phyloP scores from a whole-genome alignment of 345 rosid species.

The Adansonia digitata region DNA sequence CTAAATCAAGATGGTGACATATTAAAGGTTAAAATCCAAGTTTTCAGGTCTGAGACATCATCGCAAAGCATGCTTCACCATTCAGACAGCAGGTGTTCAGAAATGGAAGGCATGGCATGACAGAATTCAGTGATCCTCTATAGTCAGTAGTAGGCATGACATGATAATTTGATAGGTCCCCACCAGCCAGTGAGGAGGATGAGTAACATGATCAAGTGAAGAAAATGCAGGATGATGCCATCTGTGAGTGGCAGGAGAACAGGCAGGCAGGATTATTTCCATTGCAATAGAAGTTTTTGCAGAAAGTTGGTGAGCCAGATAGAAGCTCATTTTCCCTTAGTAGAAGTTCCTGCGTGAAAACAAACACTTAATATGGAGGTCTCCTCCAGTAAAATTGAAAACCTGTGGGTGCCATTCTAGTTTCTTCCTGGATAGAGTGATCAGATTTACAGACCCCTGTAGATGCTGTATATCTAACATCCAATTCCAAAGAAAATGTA shows the following conservation, averaged over 20 bases:
- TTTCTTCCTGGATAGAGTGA: slow-evolving; percentile 11
- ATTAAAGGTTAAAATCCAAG: slow-evolving; percentile 47
- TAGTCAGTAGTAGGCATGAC: slow-evolving; percentile 45
- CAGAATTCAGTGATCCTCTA: slow-evolving; percentile 61
- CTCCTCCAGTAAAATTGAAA: slow-evolving; percentile 28
- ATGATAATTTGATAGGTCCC: slow-evolving; percentile 43
- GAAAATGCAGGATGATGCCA: slow-evolving; percentile 58
- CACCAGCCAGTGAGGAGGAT: slow-evolving; percentile 49
- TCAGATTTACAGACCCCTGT: slow-evolving; percentile 7
- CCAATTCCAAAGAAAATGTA: slow-evolving; percentile 1
- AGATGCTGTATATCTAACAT: slow-evolving; percentile 17
- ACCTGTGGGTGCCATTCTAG: slow-evolving; percentile 23
- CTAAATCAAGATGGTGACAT: slow-evolving; percentile 60
- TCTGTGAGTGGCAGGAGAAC: slow-evolving; percentile 56
- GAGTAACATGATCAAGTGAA: slow-evolving; percentile 45
- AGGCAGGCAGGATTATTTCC: slow-evolving; percentile 44
- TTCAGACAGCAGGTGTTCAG: slow-evolving; percentile 62
- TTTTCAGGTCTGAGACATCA: slow-evolving; percentile 64
- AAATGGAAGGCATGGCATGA: slow-evolving; percentile 60
- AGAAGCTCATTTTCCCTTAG: slow-evolving; percentile 63
- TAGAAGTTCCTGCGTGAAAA: slow-evolving; percentile 83
- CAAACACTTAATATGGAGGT: slow-evolving; percentile 61
- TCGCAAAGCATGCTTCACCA: slow-evolving; percentile 64
- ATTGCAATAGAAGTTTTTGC: slow-evolving; percentile 45
- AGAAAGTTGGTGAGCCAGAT: slow-evolving; percentile 55